Conservation (phyloP, 2,329 filamentous ascomycete species). For the Neoarthrinium moseri region DNA sequence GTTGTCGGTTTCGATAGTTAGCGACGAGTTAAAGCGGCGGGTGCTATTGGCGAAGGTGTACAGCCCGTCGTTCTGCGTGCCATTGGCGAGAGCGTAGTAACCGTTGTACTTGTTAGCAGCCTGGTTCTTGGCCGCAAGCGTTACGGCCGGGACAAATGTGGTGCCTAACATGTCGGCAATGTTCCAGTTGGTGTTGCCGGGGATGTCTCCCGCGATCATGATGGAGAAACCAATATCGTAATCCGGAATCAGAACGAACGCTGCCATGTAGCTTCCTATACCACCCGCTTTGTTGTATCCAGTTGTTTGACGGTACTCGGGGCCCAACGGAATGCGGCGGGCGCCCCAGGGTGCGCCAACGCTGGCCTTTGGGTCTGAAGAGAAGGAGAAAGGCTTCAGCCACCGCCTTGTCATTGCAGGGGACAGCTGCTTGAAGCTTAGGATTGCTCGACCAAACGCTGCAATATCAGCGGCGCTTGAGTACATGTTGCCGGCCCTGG, state of each 20-base stretch:
- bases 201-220: conserved; percentile 32
- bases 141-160: conserved; percentile 26
- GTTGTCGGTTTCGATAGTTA: conserved; percentile 26
- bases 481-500: conserved; percentile 34
- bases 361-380: conserved; percentile 35
- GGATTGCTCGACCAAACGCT: conserved; percentile 26
- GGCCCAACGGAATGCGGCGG: conserved; percentile 22
- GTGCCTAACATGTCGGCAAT: conserved; percentile 26
- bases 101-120: conserved; percentile 25
- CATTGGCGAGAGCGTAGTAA: conserved; percentile 19
- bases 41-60: background rate
- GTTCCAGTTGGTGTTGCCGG: conserved; percentile 25
- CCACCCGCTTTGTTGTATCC: conserved; percentile 40
- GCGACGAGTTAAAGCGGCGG: conserved; percentile 25
- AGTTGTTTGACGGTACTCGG: conserved; percentile 32
- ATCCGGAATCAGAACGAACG: conserved; percentile 40
- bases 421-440: conserved; percentile 32
- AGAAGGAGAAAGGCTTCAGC: conserved; percentile 38
- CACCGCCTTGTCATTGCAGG: conserved; percentile 32
- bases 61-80: background rate
- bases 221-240: conserved; percentile 39
- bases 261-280: conserved; percentile 34
- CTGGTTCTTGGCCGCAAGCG: conserved; percentile 25
- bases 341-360: conserved; percentile 38
- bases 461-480: conserved; percentile 30